phyloP scores from a whole-genome alignment of 2,329 filamentous ascomycete genomes.

The Hypoxylon sp. region DNA sequence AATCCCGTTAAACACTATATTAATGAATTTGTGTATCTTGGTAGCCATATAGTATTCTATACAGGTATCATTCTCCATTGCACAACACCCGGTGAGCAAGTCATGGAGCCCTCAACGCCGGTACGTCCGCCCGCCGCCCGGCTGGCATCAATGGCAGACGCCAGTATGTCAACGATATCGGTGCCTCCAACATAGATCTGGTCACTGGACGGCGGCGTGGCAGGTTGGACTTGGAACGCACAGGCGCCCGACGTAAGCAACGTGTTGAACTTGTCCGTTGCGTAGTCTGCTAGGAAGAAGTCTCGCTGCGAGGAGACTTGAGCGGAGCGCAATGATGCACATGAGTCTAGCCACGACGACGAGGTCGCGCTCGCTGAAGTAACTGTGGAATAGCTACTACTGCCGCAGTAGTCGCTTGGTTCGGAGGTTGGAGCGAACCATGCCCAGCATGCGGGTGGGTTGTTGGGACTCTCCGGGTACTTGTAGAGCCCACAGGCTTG shows the following conservation, averaged over 20 bases:
- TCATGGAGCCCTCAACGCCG: conserved; percentile 42
- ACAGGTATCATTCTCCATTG: conserved; percentile 43
- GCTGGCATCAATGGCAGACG: conserved; percentile 27
- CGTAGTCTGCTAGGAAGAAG: conserved; percentile 43
- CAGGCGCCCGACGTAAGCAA: conserved; percentile 32
- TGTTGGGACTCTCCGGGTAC: conserved; percentile 37
- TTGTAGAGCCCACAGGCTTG: conserved; percentile 35
- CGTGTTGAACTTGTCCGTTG: conserved; percentile 39
- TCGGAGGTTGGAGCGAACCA: conserved; percentile 37
- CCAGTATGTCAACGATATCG: conserved; percentile 41
- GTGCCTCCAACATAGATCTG: conserved; percentile 44
- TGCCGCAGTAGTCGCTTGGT: conserved; percentile 45
- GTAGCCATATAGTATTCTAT: conserved; percentile 9
- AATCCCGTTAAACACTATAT: neutral
- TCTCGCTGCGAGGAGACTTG: conserved; percentile 30
- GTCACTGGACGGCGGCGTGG: conserved; percentile 38
- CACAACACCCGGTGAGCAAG: conserved; percentile 41
- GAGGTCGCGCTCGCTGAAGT: conserved; percentile 13
- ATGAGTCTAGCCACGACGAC: conserved; percentile 30
- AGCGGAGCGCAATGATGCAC: conserved; percentile 20
- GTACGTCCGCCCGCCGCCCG: conserved; percentile 13
- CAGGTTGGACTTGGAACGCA: conserved; percentile 42
- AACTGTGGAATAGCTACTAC: conserved; percentile 30
- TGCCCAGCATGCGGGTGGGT: conserved; percentile 44
- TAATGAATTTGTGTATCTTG: neutral